phyloP scores from a whole-genome alignment of 768 basidiomycete species.

The Boletus rufocinnamomeus region DNA sequence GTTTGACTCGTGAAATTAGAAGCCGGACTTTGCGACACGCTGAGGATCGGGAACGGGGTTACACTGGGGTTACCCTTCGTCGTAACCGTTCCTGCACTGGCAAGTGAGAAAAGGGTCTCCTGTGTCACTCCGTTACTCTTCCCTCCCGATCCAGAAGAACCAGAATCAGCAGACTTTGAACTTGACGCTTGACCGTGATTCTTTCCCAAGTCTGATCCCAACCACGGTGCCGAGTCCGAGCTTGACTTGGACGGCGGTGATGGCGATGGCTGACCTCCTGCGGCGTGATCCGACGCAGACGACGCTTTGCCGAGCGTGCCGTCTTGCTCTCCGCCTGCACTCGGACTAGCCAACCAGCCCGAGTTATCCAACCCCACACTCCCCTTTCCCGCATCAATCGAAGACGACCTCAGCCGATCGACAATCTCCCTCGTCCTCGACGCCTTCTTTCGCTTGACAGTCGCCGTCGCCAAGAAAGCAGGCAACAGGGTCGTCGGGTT shows the following conservation, averaged over 20 bases:
- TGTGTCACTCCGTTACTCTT: not conserved
- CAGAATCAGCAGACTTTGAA: not conserved
- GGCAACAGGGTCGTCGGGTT: constrained; percentile 24
- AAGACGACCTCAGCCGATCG: constrained; percentile 29
- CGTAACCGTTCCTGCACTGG: not conserved
- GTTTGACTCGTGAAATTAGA: constrained; percentile 3
- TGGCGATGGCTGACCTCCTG: not conserved
- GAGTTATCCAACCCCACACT: constrained; percentile 7
- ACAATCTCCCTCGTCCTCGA: constrained; percentile 35
- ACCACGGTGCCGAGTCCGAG: not conserved
- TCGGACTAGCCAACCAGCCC: constrained; percentile 20
- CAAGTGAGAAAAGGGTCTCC: not conserved
- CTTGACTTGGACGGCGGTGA: constrained; percentile 7
- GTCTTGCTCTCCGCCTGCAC: constrained; percentile 9
- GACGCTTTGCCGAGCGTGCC: not conserved
- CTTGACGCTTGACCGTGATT: not conserved
- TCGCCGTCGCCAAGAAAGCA: constrained; percentile 25
- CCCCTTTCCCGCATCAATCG: constrained; percentile 25
- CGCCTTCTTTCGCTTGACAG: constrained; percentile 26
- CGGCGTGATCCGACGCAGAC: constrained; percentile 6
- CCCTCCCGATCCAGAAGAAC: not conserved
- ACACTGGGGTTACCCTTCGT: not conserved
- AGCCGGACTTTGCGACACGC: constrained; percentile 2
- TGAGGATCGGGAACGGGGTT: constrained; percentile 27
- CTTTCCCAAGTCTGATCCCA: constrained; percentile 8